Conservation (phyloP, 257 asterid species). For the Handroanthus guayacan region DNA sequence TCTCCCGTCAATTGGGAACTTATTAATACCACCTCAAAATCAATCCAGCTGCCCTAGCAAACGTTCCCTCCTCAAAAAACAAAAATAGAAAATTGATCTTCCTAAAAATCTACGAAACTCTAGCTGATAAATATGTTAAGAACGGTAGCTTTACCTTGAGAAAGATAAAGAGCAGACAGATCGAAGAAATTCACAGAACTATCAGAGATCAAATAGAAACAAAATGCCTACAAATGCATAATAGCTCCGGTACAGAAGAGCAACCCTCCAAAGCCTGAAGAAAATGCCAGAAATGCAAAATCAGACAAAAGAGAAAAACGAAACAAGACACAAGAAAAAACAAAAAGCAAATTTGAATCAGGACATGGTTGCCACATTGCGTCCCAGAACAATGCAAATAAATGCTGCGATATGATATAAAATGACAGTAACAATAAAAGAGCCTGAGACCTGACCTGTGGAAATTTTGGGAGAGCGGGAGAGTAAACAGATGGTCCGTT, state of each 20-base stretch:
- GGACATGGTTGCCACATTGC: conserved; percentile 40
- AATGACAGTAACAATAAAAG: conserved; percentile 28
- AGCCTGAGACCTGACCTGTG: conserved; percentile 44
- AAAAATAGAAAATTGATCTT: background rate
- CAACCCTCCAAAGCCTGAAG: conserved; percentile 41
- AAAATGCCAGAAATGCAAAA: conserved; percentile 45
- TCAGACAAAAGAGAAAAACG: conserved; percentile 10
- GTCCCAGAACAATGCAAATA: conserved; percentile 30
- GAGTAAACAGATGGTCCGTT: conserved; percentile 30
- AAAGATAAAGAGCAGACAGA: conserved; percentile 21
- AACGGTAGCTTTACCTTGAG: conserved; percentile 28
- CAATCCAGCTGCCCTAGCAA: conserved; percentile 32
- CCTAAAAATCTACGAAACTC: conserved; percentile 33
- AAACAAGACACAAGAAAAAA: conserved; percentile 25
- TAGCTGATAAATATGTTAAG: conserved; percentile 29
- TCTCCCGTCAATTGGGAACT: conserved; percentile 14
- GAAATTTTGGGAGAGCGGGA: conserved; percentile 31
- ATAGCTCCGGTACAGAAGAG: conserved; percentile 36
- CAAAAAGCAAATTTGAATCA: conserved; percentile 35
- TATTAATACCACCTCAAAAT: conserved; percentile 35
- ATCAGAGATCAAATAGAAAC: conserved; percentile 30
- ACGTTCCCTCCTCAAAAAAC: conserved; percentile 19
- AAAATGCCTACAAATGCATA: conserved; percentile 36
- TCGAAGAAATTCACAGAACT: conserved; percentile 26
- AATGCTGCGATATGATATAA: conserved; percentile 20